These are phyloP conservation scores for Penicillium sp. DNA, from an alignment of 2,329 filamentous ascomycete genomes.

Conservation along the genomic window DNA sequence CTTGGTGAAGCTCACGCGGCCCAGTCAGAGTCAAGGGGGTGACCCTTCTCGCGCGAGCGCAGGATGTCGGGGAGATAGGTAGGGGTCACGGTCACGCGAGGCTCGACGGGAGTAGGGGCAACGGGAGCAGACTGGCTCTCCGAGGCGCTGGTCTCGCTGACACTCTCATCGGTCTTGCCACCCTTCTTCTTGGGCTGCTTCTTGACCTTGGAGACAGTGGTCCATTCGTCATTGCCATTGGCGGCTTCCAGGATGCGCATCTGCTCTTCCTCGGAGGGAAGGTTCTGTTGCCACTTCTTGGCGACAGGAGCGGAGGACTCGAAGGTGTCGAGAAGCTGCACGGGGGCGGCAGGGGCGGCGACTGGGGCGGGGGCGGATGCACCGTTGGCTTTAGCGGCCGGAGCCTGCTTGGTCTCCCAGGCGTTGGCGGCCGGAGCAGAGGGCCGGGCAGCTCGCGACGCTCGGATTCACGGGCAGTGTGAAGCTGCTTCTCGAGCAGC, in stretches of 20 bases:
- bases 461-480: constrained; percentile 77
- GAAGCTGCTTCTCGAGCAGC: constrained; percentile 79
- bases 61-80: constrained; percentile 37
- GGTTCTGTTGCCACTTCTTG: constrained; percentile 49
- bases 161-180: constrained; percentile 44
- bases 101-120: constrained; percentile 31
- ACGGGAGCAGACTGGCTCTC: constrained; percentile 33
- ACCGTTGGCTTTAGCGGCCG: constrained; percentile 16
- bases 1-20: constrained; percentile 30
- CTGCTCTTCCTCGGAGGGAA: constrained; percentile 64
- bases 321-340: constrained; percentile 47
- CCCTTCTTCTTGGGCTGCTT: constrained; percentile 59
- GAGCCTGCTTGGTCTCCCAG: constrained; percentile 52
- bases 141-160: constrained; percentile 47
- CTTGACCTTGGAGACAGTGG: constrained; percentile 60
- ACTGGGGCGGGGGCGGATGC: constrained; percentile 26
- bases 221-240: constrained; percentile 59
- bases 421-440: constrained; percentile 54
- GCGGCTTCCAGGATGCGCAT: constrained; percentile 53
- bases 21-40: constrained; percentile 50
- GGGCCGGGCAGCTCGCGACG: constrained; percentile 68
- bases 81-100: constrained; percentile 38
- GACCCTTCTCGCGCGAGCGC: constrained; percentile 39
- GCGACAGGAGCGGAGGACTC: constrained; percentile 31
- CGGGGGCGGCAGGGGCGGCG: constrained; percentile 16